Base-by-base conservation (phyloP, 768 basidiomycete genomes). In the Leucogyrophana mollusca region DNA sequence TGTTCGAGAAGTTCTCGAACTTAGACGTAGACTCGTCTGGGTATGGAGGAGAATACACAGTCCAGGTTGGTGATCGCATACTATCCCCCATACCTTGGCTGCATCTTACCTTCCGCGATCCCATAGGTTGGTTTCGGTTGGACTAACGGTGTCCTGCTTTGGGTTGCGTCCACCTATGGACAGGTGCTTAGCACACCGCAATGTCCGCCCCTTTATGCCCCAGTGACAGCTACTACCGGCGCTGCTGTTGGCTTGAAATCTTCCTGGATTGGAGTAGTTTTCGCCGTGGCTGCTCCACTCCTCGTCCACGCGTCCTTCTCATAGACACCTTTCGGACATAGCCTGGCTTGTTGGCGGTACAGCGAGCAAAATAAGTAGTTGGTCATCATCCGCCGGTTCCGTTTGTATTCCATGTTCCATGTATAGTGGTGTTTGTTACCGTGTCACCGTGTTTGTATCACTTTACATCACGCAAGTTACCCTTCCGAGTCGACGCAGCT, bases 91-190 rank as follows among this genome's bases (percentile, higher is more conserved):
- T 38, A 35, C 48, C 9, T 56, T 78, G 76, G 85, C 81, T n/a
- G n/a, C n/a, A n/a, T n/a, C n/a, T n/a, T n/a, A n/a, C n/a, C n/a
- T n/a, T n/a, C n/a, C n/a, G n/a, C n/a, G n/a, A n/a, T n/a, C n/a
- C n/a, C n/a, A n/a, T n/a, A n/a, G n/a, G n/a, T n/a, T 11, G 89
- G 90, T 17, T 92, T 92, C 58, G 89, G 90, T 14, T 94, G 91
- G 90, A 91, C 89, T 34, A 92, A 93, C 56, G 90, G 90, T 16
- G 88, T 84, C 8, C 59, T 81, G 43, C 75, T 92, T 32, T 91
- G 86, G 84, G 70, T 87, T 17, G 82, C 87, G 16, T 79, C 77
- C 51, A 76, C 71, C 36, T 90, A 84, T 56, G 89, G 87, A 0
- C 40, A 70, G 2, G 61, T 77, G 10, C 72, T 93, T 35, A 76